These are phyloP conservation scores for Hymenoscyphus salicellus DNA, from an alignment of 2,329 filamentous ascomycete species.

Conservation along the genomic window DNA sequence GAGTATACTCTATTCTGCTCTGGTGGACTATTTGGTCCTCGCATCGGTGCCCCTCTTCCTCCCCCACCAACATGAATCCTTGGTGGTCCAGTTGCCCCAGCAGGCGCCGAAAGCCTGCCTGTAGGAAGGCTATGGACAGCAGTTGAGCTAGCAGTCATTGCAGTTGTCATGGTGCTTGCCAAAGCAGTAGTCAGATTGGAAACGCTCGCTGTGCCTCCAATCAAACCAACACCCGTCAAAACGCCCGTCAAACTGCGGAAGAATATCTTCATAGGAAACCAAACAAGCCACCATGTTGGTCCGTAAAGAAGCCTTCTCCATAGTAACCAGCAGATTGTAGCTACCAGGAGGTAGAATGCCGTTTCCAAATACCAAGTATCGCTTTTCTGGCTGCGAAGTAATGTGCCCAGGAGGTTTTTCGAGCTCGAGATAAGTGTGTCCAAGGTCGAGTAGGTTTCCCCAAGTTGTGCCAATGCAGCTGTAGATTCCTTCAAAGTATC, in stretches of 20 bases:
- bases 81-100: constrained; percentile 15
- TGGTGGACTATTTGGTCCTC: constrained; percentile 10
- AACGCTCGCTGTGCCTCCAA: constrained; percentile 16
- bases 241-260: constrained; percentile 58
- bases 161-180: constrained; percentile 22
- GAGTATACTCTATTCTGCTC: constrained; percentile 39
- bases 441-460: constrained; percentile 76
- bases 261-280: constrained; percentile 70
- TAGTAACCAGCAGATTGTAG: constrained; percentile 78
- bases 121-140: constrained; percentile 26
- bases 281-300: constrained; percentile 84
- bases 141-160: constrained; percentile 9
- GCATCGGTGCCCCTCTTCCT: constrained; percentile 31
- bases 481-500: constrained; percentile 84
- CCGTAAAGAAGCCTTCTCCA: constrained; percentile 85
- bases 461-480: constrained; percentile 74
- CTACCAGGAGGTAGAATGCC: constrained; percentile 75
- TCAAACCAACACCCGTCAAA: constrained; percentile 49
- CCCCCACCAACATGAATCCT: constrained; percentile 45
- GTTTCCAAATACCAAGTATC: constrained; percentile 98
- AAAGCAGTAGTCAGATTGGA: constrained; percentile 1
- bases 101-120: constrained; percentile 16
- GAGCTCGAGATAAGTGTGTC: constrained; percentile 74
- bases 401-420: constrained; percentile 69
- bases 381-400: constrained; percentile 86